A percentile compares a stretch with the other conserved stretches of the same genome.
Conservation (phyloP, 371 early-diverging fungal species). For the Mortierella sp. region DNA sequence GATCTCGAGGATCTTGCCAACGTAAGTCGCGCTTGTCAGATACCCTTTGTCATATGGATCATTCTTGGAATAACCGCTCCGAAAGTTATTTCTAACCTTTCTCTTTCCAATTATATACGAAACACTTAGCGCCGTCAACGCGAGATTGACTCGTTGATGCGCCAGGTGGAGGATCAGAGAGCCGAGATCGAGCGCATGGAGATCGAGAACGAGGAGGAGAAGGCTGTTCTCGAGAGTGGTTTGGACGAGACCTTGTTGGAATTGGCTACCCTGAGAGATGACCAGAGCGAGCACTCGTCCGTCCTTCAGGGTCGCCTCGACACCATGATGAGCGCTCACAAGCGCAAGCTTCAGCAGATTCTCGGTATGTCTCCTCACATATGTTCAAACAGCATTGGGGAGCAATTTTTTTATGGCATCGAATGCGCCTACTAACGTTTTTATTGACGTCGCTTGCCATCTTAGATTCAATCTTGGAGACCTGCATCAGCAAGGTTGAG, state of each 20-base stretch:
- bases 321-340: constrained; percentile 74
- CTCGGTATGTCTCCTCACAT: constrained; percentile 66
- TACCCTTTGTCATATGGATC: neutral
- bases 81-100: neutral
- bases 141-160: constrained; percentile 74
- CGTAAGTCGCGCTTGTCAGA: constrained; percentile 59
- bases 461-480: constrained; percentile 87
- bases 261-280: constrained; percentile 65
- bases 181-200: constrained; percentile 77
- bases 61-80: neutral
- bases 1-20: constrained; percentile 76
- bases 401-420: neutral
- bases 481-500: constrained; percentile 89
- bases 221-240: constrained; percentile 91
- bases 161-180: constrained; percentile 77
- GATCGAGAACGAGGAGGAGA: constrained; percentile 88
- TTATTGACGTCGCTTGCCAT: neutral
- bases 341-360: constrained; percentile 83
- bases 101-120: neutral
- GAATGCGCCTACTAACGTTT: neutral
- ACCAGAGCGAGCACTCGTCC: constrained; percentile 34
- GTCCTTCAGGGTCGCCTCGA: constrained; percentile 78
- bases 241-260: constrained; percentile 95
- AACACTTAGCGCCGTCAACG: constrained; percentile 60
- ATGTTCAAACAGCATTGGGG: neutral